These are phyloP conservation scores for Exophiala sp. DNA, from an alignment of 2,329 filamentous ascomycete genomes.

Conservation along the genomic window DNA sequence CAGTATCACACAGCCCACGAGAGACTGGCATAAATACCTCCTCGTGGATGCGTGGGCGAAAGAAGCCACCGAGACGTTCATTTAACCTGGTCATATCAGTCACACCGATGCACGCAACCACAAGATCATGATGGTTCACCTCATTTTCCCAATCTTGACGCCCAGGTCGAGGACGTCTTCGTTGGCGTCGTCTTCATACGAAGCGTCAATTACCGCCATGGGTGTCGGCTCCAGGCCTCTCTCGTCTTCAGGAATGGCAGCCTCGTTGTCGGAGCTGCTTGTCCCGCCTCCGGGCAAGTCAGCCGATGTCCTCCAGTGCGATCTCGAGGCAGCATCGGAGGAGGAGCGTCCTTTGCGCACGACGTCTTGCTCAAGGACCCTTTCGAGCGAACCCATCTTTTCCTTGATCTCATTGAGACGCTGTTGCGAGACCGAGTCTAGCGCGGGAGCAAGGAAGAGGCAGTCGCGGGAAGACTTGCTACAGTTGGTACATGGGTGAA, in stretches of 20 bases:
- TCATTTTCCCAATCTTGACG: slow-evolving; percentile 64
- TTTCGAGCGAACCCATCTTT: slow-evolving; percentile 66
- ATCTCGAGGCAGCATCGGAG: slow-evolving; percentile 25
- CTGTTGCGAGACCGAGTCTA: slow-evolving; percentile 64
- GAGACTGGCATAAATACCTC: slow-evolving; percentile 48
- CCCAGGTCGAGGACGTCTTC: slow-evolving; percentile 66
- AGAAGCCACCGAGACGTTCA: slow-evolving; percentile 66
- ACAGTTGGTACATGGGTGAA: slow-evolving; percentile 62
- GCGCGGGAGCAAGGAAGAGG: slow-evolving; percentile 59
- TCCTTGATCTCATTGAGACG: slow-evolving; percentile 73
- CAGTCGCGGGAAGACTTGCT: slow-evolving; percentile 50
- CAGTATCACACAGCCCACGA: slow-evolving; percentile 10
- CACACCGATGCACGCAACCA: not conserved
- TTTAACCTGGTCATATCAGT: slow-evolving; percentile 47
- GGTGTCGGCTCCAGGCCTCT: slow-evolving; percentile 57
- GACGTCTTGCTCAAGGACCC: slow-evolving; percentile 63
- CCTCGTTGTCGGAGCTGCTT: slow-evolving; percentile 49
- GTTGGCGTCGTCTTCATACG: slow-evolving; percentile 60
- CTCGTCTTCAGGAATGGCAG: slow-evolving; percentile 47
- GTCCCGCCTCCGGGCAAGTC: slow-evolving; percentile 37
- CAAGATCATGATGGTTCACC: slow-evolving; percentile 28
- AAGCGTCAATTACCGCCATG: slow-evolving; percentile 58
- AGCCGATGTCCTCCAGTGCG: slow-evolving; percentile 42
- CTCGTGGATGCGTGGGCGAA: slow-evolving; percentile 63
- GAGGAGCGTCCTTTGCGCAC: slow-evolving; percentile 33